phyloP scores from a whole-genome alignment of 257 asterid genomes.

The Solanum chiquidenum region DNA sequence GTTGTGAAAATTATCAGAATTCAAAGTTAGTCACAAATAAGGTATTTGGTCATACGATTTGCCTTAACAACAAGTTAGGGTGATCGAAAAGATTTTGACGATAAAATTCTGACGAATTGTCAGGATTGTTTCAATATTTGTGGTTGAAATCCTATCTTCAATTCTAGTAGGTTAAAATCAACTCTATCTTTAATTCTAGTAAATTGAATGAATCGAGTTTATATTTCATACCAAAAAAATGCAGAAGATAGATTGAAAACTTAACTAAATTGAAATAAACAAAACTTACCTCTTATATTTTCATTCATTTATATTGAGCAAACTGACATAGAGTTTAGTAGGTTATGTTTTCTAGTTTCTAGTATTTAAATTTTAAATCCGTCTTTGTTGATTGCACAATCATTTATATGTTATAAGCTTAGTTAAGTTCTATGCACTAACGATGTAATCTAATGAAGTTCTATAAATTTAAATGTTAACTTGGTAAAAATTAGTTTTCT shows the following conservation, averaged over 20 bases:
- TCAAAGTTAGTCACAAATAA: not conserved
- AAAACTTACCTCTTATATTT: not conserved
- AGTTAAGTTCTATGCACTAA: not conserved
- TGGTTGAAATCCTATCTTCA: not conserved
- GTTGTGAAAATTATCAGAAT: not conserved
- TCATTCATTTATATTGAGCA: not conserved
- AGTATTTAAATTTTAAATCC: not conserved
- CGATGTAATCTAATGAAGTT: not conserved
- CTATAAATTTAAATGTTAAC: not conserved
- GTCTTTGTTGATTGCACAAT: not conserved
- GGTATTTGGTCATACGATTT: not conserved
- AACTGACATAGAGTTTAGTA: not conserved
- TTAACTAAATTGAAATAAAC: not conserved
- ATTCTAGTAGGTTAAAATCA: not conserved
- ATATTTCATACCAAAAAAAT: not conserved
- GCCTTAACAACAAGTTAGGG: not conserved
- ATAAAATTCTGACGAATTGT: not conserved
- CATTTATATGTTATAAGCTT: not conserved
- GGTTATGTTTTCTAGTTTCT: not conserved
- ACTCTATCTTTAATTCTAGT: not conserved
- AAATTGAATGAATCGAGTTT: not conserved
- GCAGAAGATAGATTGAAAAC: not conserved
- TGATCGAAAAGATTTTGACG: not conserved
- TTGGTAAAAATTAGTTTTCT: not conserved
- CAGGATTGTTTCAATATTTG: not conserved